Conservation (phyloP, 441 rosid species). For the Arabidopsis hybrid region DNA sequence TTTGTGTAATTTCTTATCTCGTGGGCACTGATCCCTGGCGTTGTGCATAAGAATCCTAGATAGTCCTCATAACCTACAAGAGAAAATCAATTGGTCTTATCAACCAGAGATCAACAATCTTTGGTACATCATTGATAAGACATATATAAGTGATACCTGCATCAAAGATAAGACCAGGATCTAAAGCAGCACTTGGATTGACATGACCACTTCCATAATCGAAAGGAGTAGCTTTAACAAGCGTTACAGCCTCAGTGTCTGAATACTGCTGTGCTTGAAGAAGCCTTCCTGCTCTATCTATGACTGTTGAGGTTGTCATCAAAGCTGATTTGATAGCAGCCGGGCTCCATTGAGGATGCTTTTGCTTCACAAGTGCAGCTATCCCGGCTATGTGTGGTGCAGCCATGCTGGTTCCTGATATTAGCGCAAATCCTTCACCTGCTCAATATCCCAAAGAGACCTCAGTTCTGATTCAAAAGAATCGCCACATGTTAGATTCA, state of each 20-base stretch:
- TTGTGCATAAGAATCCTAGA: conserved; percentile 90
- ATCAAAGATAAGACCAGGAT: conserved; percentile 94
- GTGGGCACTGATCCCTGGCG: conserved; percentile 76
- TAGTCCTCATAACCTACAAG: conserved; percentile 81
- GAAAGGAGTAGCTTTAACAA: conserved; percentile 86
- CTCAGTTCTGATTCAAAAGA: conserved; percentile 1
- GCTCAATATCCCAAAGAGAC: conserved; percentile 51
- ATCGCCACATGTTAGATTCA: conserved; percentile 20
- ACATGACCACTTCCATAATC: conserved; percentile 99
- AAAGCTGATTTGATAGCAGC: conserved; percentile 95
- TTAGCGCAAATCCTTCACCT: conserved; percentile 97
- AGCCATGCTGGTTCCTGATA: conserved; percentile 99
- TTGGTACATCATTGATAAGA: neutral
- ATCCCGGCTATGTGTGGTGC: conserved; percentile 99
- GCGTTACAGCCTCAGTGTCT: conserved; percentile 75
- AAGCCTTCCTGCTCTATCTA: conserved; percentile 92
- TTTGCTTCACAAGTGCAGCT: conserved; percentile 97
- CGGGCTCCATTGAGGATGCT: conserved; percentile 96
- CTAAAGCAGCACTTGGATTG: conserved; percentile 90
- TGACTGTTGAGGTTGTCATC: conserved; percentile 84
- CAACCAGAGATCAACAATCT: conserved; percentile 8
- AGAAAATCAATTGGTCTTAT: neutral
- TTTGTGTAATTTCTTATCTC: conserved; percentile 83
- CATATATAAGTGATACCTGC: conserved; percentile 62
- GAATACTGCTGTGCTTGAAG: conserved; percentile 92